Evolutionary conservation across 768 basidiomycete species (phyloP).

Genomic region (Multifurca ochricompacta): DNA sequence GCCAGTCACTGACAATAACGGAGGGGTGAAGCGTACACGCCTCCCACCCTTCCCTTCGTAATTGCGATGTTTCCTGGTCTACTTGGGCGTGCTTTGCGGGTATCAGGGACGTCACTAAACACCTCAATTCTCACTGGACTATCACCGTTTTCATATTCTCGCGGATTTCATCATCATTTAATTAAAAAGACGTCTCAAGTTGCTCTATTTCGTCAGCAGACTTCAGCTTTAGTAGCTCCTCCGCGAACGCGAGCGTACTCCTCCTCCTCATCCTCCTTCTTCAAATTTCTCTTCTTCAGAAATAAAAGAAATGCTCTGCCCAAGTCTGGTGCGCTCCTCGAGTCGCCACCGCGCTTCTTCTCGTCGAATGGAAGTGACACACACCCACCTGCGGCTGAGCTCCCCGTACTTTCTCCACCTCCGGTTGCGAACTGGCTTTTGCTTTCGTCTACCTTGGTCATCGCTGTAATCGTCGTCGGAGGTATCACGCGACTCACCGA

Average conservation of each 20-base stretch:
- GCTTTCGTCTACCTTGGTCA: slow-evolving; percentile 74
- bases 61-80: neutral
- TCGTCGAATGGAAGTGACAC: slow-evolving; percentile 31
- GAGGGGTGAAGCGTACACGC: no score
- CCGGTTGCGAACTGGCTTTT: slow-evolving; percentile 82
- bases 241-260: neutral
- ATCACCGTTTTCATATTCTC: neutral
- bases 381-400: slow-evolving; percentile 19
- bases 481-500: slow-evolving; percentile 96
- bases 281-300: no score
- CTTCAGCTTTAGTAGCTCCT: neutral
- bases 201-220: neutral
- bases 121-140: neutral
- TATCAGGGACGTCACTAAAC: neutral
- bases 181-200: neutral
- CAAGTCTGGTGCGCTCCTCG: slow-evolving; percentile 22
- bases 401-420: slow-evolving; percentile 57
- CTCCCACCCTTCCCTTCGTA: no score
- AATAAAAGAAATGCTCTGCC: slow-evolving; percentile 8
- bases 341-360: slow-evolving; percentile 36
- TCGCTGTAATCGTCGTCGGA: slow-evolving; percentile 90
- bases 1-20: no score
- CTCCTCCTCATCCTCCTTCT: no score
- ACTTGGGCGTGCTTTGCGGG: neutral
- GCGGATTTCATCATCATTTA: neutral